These are phyloP conservation scores for Penicillium nordicum DNA, from an alignment of 2,329 filamentous ascomycete genomes.

Conservation along the genomic window DNA sequence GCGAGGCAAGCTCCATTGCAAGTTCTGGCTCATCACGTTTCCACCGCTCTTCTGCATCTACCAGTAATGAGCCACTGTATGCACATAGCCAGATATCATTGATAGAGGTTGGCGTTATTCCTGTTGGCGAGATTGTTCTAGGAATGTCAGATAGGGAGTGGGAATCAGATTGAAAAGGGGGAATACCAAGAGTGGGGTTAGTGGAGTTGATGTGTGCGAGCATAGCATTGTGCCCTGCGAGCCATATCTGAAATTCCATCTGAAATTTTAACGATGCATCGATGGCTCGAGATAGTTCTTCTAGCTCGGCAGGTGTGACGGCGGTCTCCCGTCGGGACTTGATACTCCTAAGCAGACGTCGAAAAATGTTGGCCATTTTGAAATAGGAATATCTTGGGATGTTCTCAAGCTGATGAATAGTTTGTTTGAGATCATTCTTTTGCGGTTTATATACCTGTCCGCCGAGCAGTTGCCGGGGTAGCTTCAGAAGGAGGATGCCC, in stretches of 20 bases:
- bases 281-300: conserved; percentile 5
- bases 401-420: neutral
- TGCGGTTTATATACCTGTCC: neutral
- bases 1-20: conserved; percentile 10
- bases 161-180: neutral
- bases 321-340: neutral
- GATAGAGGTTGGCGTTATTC: conserved; percentile 12
- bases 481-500: neutral
- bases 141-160: neutral
- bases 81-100: conserved; percentile 19
- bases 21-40: conserved; percentile 4
- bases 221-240: conserved; percentile 14
- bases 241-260: neutral
- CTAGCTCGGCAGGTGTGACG: neutral
- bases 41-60: conserved; percentile 16
- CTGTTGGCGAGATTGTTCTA: neutral
- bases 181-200: neutral
- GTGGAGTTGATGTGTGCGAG: conserved; percentile 11
- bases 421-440: neutral
- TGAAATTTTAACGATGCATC: conserved; percentile 6
- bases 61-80: conserved; percentile 1
- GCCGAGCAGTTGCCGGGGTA: neutral
- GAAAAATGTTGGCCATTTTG: neutral
- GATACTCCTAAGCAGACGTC: neutral
- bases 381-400: neutral